Base-by-base conservation (phyloP, 495 filamentous ascomycete genomes). In the Hamigera avellanea region DNA sequence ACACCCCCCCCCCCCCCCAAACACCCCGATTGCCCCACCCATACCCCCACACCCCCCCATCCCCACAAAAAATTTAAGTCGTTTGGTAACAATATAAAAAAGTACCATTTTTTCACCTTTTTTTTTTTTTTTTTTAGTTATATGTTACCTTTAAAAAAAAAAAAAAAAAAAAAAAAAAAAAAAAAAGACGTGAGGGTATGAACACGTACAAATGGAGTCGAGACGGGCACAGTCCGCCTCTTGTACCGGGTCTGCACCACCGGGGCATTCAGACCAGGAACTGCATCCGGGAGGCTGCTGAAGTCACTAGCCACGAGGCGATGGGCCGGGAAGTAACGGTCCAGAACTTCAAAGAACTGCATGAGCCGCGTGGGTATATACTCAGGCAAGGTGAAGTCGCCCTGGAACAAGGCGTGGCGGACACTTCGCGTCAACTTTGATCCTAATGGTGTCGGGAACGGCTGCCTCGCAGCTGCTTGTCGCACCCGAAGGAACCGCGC, bases 51-150 rank as follows among this genome's bases (percentile, higher is more conserved):
- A n/a, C n/a, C n/a, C n/a, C n/a, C n/a, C n/a, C n/a, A n/a, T n/a
- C n/a, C n/a, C n/a, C n/a, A n/a, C n/a, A n/a, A n/a, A n/a, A n/a
- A n/a, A 23, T 73, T 67, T 58, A 96, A 99, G 53, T 99, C 79
- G 9, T 89, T 96, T 0, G 91, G 91, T 62, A 99, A 99, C 49
- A 99, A 76, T 55, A 99, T 95, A 57, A 96, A 93, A 48, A 99
- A 99, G 59, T 93, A 94, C 9, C 91, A 93, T 64, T 99, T 93
- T 45, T 94, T 86, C 13, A 95, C 86, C 86, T 93, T 44, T n/a
- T n/a, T n/a, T n/a, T n/a, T n/a, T n/a, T n/a, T n/a, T n/a, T n/a
- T n/a, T n/a, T n/a, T n/a, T n/a, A n/a, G n/a, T n/a, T n/a, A 26
- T 7, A 26, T 26, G 25, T 26, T 7, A 26, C 12, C 12, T 7